phyloP scores from a whole-genome alignment of 257 asterid species.

The Buddleja alternifolia region DNA sequence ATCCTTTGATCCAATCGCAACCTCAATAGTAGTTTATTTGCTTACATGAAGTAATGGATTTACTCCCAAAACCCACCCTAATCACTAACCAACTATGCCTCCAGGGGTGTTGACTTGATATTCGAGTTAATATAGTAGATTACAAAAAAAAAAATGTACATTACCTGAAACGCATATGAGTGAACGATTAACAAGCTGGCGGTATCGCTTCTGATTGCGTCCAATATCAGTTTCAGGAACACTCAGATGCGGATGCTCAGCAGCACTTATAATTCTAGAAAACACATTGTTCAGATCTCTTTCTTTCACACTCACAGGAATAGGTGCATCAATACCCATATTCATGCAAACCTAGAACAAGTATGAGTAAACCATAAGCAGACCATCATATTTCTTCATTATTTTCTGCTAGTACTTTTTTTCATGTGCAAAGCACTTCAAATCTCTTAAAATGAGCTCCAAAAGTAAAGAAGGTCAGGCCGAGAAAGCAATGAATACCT shows the following conservation, averaged over 20 bases:
- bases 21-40: background rate
- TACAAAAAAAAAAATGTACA: background rate
- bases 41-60: background rate
- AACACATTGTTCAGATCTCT: conserved; percentile 78
- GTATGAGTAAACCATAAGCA: background rate
- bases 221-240: conserved; percentile 90
- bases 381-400: conserved; percentile 6
- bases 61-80: background rate
- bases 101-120: background rate
- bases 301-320: conserved; percentile 83
- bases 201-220: conserved; percentile 65
- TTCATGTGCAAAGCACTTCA: conserved; percentile 8
- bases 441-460: conserved; percentile 13
- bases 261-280: conserved; percentile 76
- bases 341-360: conserved; percentile 72
- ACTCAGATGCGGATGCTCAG: conserved; percentile 83
- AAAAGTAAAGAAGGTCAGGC: conserved; percentile 19
- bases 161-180: conserved; percentile 82
- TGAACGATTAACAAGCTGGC: conserved; percentile 60
- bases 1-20: too few relatives aligned
- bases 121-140: conserved; percentile 10
- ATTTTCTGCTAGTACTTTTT: background rate
- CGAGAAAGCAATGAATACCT: conserved; percentile 47
- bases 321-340: conserved; percentile 84
- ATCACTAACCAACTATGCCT: background rate